These are phyloP conservation scores for Carex scoparia DNA, from an alignment of 176 grass and related monocot genomes.

Conservation along the genomic window DNA sequence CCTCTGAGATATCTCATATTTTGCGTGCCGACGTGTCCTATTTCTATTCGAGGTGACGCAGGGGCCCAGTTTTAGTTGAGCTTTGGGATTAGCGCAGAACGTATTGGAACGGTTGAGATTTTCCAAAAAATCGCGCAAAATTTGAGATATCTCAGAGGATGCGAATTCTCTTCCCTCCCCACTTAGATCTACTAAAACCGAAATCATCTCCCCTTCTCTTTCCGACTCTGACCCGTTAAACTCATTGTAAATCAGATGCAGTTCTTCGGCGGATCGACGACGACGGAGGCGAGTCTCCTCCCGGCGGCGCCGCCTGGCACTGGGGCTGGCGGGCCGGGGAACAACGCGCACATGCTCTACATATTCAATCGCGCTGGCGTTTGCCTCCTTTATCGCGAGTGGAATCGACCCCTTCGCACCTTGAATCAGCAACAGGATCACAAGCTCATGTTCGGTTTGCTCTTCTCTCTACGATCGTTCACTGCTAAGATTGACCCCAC, in stretches of 20 bases:
- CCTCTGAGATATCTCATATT: too few species aligned
- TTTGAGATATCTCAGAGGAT: too few species aligned
- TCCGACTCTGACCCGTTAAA: constrained; percentile 8
- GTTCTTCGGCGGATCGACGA: constrained; percentile 74
- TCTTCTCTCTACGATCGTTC: constrained; percentile 92
- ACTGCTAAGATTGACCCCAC: constrained; percentile 87
- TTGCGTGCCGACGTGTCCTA: too few species aligned
- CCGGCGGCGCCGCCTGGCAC: constrained; percentile 69
- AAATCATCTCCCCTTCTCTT: constrained; percentile 1
- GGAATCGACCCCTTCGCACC: constrained; percentile 75
- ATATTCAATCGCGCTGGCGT: constrained; percentile 88
- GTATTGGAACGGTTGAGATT: too few species aligned
- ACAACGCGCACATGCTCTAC: constrained; percentile 80
- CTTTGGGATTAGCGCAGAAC: too few species aligned
- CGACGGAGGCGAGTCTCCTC: constrained; percentile 44
- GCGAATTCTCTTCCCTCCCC: neutral
- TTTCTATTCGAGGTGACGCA: too few species aligned
- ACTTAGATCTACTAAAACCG: neutral
- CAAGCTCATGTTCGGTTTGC: constrained; percentile 97
- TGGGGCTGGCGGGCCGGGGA: constrained; percentile 37
- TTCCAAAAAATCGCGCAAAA: too few species aligned
- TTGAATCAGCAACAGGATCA: constrained; percentile 72
- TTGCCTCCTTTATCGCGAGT: constrained; percentile 92
- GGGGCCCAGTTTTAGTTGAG: too few species aligned
- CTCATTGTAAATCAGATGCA: constrained; percentile 39